phyloP scores from a whole-genome alignment of 148 eudicot genomes.

The Chenopodium album region DNA sequence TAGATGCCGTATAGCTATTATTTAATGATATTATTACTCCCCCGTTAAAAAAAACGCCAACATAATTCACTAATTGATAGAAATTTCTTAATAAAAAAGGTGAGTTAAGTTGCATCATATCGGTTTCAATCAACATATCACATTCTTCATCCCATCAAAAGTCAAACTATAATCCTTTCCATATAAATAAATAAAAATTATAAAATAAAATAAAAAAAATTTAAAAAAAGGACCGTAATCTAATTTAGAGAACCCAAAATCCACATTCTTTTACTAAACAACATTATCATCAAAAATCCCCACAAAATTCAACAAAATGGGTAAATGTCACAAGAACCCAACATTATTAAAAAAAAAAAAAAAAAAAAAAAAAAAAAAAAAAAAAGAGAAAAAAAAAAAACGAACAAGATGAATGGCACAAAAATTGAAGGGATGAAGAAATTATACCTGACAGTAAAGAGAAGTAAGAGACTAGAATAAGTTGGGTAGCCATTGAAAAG shows the following conservation, averaged over 20 bases:
- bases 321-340: background rate
- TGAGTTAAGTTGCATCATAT: no score
- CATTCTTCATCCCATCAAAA: background rate
- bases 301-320: background rate
- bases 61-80: no score
- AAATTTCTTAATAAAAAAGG: no score
- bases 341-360: background rate
- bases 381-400: background rate
- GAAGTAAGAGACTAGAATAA: constrained; percentile 44
- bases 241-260: background rate
- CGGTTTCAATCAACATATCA: background rate
- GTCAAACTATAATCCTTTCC: background rate
- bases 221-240: background rate
- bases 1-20: no score
- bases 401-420: background rate
- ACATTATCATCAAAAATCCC: background rate
- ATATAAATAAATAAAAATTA: background rate
- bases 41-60: no score
- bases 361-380: background rate
- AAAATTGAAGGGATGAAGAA: background rate
- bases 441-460: constrained; percentile 50
- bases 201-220: background rate
- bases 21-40: no score
- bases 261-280: no score
- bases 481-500: constrained; percentile 38